Conservation (phyloP, 129 eudicot genomes). For the Pseudognaphalium luteoalbum region DNA sequence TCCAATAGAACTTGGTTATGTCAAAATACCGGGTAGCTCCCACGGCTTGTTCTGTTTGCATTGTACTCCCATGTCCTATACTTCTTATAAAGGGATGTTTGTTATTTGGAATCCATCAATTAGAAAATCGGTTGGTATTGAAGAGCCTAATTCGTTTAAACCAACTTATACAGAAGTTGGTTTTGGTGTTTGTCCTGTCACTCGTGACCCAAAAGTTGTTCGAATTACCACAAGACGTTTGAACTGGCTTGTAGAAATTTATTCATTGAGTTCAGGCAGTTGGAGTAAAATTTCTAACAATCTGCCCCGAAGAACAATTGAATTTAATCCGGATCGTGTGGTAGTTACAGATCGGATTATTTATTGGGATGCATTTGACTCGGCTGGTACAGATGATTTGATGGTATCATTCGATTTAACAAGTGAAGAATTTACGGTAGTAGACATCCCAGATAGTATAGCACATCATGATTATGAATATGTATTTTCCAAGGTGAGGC, state of each 20-base stretch:
- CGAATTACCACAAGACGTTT: not conserved
- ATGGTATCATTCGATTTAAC: not conserved
- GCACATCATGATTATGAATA: not conserved
- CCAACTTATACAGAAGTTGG: not conserved
- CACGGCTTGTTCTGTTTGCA: not conserved
- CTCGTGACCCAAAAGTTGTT: not conserved
- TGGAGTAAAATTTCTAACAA: not conserved
- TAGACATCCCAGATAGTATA: not conserved
- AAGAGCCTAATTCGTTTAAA: not conserved
- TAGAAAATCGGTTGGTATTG: not conserved
- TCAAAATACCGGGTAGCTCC: not conserved
- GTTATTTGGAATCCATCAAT: not conserved
- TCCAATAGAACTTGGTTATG: not conserved
- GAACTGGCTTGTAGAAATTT: not conserved
- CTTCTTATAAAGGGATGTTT: not conserved
- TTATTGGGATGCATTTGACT: not conserved
- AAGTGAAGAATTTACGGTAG: not conserved
- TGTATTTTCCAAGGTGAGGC: not conserved
- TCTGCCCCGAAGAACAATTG: not conserved
- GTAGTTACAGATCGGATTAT: not conserved
- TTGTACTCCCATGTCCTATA: not conserved
- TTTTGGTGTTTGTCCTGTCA: slow-evolving; percentile 1
- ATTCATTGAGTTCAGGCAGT: not conserved
- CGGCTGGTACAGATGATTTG: not conserved
- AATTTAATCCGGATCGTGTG: not conserved